Conservation (phyloP, 2,329 filamentous ascomycete species). For the Lasiodiplodia sp. region DNA sequence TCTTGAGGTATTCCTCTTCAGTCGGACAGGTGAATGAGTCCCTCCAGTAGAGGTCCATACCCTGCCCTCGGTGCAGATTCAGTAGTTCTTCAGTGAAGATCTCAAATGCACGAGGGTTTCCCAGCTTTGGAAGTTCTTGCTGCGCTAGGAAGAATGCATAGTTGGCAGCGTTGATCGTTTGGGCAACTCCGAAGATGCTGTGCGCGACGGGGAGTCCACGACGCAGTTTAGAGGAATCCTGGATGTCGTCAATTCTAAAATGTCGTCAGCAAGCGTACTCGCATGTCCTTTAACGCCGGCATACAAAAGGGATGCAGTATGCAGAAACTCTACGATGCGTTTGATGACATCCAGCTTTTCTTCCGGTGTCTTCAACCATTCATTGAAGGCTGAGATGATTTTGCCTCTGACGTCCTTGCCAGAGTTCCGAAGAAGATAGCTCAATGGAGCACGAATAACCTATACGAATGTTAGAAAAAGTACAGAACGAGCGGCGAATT, state of each 20-base stretch:
- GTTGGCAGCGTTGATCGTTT: slow-evolving; percentile 91
- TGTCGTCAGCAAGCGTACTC: not conserved
- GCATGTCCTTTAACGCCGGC: slow-evolving; percentile 23
- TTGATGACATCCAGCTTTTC: slow-evolving; percentile 77
- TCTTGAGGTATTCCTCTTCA: slow-evolving; percentile 91
- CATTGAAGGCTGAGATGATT: slow-evolving; percentile 81
- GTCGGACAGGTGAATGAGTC: slow-evolving; percentile 83
- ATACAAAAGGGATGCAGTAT: slow-evolving; percentile 78
- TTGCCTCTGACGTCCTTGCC: slow-evolving; percentile 86
- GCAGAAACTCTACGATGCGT: slow-evolving; percentile 81
- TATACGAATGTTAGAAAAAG: not conserved
- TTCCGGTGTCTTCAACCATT: slow-evolving; percentile 76
- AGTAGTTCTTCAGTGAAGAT: slow-evolving; percentile 84
- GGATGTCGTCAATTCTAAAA: slow-evolving; percentile 76
- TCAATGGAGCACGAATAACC: slow-evolving; percentile 39
- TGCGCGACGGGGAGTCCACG: slow-evolving; percentile 84
- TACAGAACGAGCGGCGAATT: not conserved
- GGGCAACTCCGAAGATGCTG: slow-evolving; percentile 81
- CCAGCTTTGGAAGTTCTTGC: slow-evolving; percentile 74
- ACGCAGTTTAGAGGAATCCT: slow-evolving; percentile 79
- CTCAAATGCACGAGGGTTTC: slow-evolving; percentile 68
- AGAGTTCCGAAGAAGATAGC: slow-evolving; percentile 79
- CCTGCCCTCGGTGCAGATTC: slow-evolving; percentile 85
- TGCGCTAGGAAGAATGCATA: slow-evolving; percentile 86
- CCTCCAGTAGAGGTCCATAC: slow-evolving; percentile 91